Conservation (phyloP, 2,329 filamentous ascomycete genomes). For the Didymella lethalis region DNA sequence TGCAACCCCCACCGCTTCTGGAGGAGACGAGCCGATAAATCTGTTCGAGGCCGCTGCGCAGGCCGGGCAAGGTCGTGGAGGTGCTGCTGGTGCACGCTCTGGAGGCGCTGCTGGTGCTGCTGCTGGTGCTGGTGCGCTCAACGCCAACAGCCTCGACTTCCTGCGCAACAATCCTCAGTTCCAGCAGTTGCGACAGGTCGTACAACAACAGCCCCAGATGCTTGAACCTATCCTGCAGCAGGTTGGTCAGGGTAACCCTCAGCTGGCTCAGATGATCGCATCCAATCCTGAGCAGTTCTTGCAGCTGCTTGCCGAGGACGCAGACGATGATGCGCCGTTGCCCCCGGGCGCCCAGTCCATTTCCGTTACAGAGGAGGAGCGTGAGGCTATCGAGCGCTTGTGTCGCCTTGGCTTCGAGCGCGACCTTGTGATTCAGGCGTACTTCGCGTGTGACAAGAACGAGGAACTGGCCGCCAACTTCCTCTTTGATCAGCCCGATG, state of each 20-base stretch:
- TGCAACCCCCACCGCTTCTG: constrained; percentile 48
- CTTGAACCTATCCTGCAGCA: constrained; percentile 97
- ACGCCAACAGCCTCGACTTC: constrained; percentile 86
- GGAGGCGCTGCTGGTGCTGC: constrained; percentile 59
- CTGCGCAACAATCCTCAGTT: constrained; percentile 95
- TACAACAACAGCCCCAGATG: constrained; percentile 98
- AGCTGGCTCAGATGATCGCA: constrained; percentile 90
- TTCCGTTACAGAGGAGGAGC: constrained; percentile 92
- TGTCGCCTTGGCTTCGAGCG: constrained; percentile 92
- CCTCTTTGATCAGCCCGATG: constrained; percentile 94
- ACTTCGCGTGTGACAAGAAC: constrained; percentile 99
- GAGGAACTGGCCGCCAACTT: constrained; percentile 98
- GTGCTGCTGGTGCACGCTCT: constrained; percentile 54
- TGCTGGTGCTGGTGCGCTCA: constrained; percentile 56
- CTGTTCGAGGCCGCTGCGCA: constrained; percentile 93
- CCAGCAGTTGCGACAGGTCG: constrained; percentile 94
- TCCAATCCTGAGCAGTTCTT: constrained; percentile 94
- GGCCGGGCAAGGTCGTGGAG: constrained; percentile 63
- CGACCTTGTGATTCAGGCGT: constrained; percentile 94
- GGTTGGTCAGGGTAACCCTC: constrained; percentile 92
- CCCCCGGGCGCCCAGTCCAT: constrained; percentile 91
- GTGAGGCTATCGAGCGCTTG: constrained; percentile 94
- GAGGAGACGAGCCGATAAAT: constrained; percentile 75
- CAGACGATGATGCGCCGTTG: constrained; percentile 81
- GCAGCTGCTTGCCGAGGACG: constrained; percentile 85